Conservation (phyloP, 495 filamentous ascomycete species). For the Podospora didyma region DNA sequence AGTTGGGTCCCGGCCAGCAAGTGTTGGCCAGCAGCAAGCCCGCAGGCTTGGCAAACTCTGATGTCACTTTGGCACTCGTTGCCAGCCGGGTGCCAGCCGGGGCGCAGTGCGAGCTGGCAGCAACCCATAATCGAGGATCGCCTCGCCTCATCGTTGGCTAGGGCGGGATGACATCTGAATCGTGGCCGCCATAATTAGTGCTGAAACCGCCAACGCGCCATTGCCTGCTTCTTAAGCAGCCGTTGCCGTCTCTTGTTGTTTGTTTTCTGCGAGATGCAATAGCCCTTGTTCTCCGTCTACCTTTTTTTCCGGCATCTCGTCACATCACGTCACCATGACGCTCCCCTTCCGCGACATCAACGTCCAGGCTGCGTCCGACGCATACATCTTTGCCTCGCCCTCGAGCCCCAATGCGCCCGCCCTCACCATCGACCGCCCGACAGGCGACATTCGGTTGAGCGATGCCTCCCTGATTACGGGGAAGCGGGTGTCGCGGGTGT, state of each 20-base stretch:
- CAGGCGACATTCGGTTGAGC: conserved; percentile 82
- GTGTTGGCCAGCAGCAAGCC: too few relatives aligned
- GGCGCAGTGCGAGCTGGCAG: conserved; percentile 9
- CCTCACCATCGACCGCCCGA: conserved; percentile 83
- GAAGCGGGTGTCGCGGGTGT: conserved; percentile 69
- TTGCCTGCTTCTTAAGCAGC: too few relatives aligned
- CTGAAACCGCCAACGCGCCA: too few relatives aligned
- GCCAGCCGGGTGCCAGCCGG: too few relatives aligned
- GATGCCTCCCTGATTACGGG: conserved; percentile 69
- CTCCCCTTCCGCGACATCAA: conserved; percentile 96
- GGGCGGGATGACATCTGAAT: conserved; percentile 8
- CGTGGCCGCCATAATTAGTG: background rate
- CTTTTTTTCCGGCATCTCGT: background rate
- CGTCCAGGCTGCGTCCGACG: conserved; percentile 80
- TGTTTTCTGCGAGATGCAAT: background rate
- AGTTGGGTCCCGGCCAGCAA: background rate
- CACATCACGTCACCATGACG: conserved; percentile 44
- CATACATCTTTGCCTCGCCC: conserved; percentile 95
- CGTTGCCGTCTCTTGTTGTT: background rate
- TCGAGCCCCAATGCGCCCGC: conserved; percentile 85
- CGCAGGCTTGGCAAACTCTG: too few relatives aligned
- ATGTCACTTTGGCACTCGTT: too few relatives aligned
- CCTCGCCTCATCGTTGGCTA: conserved; percentile 13
- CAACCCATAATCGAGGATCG: conserved; percentile 7
- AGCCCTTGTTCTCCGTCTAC: conserved; percentile 1